Evolutionary conservation across 2,329 filamentous ascomycete genomes (phyloP), one percentile per base, ranked within the genome.

Genomic region (Penicillium sp.): DNA sequence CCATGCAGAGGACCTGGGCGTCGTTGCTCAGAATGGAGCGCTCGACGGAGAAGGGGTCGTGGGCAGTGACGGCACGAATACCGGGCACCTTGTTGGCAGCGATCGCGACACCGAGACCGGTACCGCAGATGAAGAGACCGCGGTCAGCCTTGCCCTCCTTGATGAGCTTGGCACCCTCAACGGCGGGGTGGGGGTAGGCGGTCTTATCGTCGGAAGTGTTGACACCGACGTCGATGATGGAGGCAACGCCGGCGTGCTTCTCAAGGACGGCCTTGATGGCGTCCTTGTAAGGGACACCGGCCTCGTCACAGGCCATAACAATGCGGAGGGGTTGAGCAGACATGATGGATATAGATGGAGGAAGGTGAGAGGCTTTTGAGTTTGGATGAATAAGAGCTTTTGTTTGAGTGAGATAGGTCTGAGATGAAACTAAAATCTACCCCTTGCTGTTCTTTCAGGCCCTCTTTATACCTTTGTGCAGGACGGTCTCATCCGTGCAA

Each of bases 31-130:
- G 77, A 11, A 96, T 84, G 21, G 89, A 87, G 50, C 91, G 80
- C 81, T 96, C 91, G 6, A 96, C 90, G 55, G 84, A 88, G 80
- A 93, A 96, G 64, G 87, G 88, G 72, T 96, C 92, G 73, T 96
- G 92, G 1, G 92, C 92, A 5, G 91, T 96, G 19, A 96, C 92
- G n/a, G 92, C 92, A 25, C 91, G 82, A 60, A 96, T 86, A 6
- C 91, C 91, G 55, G 87, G 88, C 62, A 96, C 86, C 75, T 96
- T 96, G 82, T 96, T 96, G 64, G 92, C 92, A n/a, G 85, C 80
- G 71, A 96, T 96, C 67, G 92, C 91, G 8, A 96, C 92, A 21
- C 92, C 92, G 8, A 96, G 83, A 0, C 92, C 92, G 0, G 92
- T 96, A 2, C 92, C 91, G 77, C 91, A 96, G 78, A 96, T 91